These are phyloP conservation scores for Eremothecium coryli DNA, from an alignment of 1,139 yeast genomes.

Conservation along the genomic window DNA sequence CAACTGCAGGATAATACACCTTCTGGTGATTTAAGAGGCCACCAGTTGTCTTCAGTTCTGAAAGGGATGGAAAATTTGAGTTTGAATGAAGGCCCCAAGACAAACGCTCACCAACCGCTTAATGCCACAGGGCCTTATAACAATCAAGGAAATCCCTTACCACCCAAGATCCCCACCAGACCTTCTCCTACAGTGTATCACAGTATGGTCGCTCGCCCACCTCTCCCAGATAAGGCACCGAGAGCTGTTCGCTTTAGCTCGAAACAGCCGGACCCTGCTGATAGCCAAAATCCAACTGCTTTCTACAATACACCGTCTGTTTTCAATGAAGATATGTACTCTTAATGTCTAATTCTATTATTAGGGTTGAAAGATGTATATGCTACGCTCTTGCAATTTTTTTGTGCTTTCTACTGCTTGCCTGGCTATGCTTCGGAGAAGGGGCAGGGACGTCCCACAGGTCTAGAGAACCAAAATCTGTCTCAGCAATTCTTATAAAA, in stretches of 20 bases:
- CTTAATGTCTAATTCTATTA: too few relatives aligned
- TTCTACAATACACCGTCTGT: constrained; percentile 40
- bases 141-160: neutral
- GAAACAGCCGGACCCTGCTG: neutral
- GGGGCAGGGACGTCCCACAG: constrained; percentile 29
- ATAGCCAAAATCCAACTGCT: constrained; percentile 25
- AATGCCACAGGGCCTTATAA: constrained; percentile 10
- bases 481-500: constrained; percentile 51
- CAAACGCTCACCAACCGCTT: constrained; percentile 3
- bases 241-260: neutral
- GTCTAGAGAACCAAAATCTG: constrained; percentile 43
- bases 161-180: neutral
- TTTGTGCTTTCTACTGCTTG: too few relatives aligned
- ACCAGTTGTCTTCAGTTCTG: neutral
- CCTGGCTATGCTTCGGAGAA: too few relatives aligned
- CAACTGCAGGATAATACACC: neutral
- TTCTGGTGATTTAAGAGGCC: neutral
- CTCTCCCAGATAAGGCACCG: neutral
- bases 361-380: too few relatives aligned
- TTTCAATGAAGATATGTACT: constrained; percentile 37
- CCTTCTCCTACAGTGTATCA: constrained; percentile 1
- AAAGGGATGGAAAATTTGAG: neutral
- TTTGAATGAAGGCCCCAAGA: neutral
- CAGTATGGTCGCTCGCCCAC: constrained; percentile 3
- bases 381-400: too few relatives aligned